Evolutionary conservation across 352 stramenopile genomes (phyloP).

Genomic region (Phytopythium oedochilum): DNA sequence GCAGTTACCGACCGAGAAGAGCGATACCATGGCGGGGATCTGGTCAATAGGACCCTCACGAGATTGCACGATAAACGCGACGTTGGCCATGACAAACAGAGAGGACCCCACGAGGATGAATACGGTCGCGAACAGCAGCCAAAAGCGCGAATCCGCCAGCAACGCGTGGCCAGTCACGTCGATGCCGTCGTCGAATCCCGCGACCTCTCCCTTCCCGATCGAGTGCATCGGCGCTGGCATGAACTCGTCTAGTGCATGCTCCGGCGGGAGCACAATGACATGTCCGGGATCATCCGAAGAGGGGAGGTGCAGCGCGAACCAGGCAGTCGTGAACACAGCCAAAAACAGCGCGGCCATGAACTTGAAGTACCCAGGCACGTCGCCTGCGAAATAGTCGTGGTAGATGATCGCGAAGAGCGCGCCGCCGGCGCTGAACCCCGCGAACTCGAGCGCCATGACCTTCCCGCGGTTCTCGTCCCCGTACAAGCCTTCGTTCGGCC

Average conservation of each 20-base stretch:
- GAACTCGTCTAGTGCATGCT: conserved; percentile 39
- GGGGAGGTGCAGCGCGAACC: conserved; percentile 43
- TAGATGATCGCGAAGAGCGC: conserved; percentile 71
- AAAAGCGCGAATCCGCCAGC: conserved; percentile 50
- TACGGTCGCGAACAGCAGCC: conserved; percentile 60
- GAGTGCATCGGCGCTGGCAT: conserved; percentile 18
- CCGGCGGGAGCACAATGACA: conserved; percentile 5
- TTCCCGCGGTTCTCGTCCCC: conserved; percentile 59
- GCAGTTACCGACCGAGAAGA: conserved; percentile 74
- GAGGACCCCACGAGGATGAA: conserved; percentile 70
- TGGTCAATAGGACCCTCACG: conserved; percentile 34
- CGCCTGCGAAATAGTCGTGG: conserved; percentile 42
- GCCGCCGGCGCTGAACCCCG: conserved; percentile 60
- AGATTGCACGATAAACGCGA: conserved; percentile 75
- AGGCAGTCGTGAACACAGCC: conserved; percentile 44
- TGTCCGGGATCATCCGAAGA: conserved; percentile 6
- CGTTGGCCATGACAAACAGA: conserved; percentile 79
- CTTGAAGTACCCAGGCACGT: conserved; percentile 54
- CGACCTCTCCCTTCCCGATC: conserved; percentile 1
- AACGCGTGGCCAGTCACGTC: conserved; percentile 53
- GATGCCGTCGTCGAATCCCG: conserved; percentile 3
- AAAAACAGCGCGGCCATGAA: conserved; percentile 64
- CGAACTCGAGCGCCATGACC: conserved; percentile 63
- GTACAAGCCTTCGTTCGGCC: conserved; percentile 70
- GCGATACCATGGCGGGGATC: conserved; percentile 55